phyloP scores from a whole-genome alignment of 495 filamentous ascomycete species.

The Annulohypoxylon stygium region DNA sequence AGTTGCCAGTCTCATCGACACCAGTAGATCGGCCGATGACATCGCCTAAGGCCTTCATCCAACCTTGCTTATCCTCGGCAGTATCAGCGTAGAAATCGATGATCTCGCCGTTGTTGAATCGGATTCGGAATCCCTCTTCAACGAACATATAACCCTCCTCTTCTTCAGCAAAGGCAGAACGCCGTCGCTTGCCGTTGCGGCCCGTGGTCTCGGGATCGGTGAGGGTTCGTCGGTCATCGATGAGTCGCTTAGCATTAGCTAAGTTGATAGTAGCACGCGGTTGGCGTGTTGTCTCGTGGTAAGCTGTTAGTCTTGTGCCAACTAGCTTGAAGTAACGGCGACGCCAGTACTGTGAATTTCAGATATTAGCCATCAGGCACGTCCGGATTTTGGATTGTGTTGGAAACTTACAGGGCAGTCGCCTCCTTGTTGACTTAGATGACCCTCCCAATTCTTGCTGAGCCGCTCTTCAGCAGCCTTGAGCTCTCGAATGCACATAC shows the following conservation, averaged over 20 bases:
- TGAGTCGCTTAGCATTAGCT: slow-evolving; percentile 91
- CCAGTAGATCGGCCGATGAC: slow-evolving; percentile 74
- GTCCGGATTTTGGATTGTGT: background rate
- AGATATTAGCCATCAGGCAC: slow-evolving; percentile 5
- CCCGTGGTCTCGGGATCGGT: slow-evolving; percentile 81
- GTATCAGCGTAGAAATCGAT: slow-evolving; percentile 99
- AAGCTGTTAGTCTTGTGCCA: slow-evolving; percentile 91
- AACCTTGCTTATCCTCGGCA: slow-evolving; percentile 84
- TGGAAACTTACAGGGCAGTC: slow-evolving; percentile 89
- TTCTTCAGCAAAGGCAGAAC: slow-evolving; percentile 96
- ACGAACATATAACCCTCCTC: slow-evolving; percentile 99
- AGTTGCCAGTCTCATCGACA: slow-evolving; percentile 51
- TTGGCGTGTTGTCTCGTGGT: slow-evolving; percentile 94
- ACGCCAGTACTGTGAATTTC: slow-evolving; percentile 85
- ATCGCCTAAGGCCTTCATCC: slow-evolving; percentile 92
- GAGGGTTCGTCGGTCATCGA: slow-evolving; percentile 89
- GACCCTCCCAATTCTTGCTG: slow-evolving; percentile 83
- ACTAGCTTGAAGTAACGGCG: slow-evolving; percentile 96
- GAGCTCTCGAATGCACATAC: slow-evolving; percentile 90
- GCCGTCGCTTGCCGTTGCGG: slow-evolving; percentile 81
- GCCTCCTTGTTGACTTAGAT: slow-evolving; percentile 94
- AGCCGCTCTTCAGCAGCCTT: slow-evolving; percentile 84
- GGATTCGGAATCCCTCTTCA: slow-evolving; percentile 97
- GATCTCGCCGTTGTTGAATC: slow-evolving; percentile 96
- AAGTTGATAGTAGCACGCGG: slow-evolving; percentile 97